phyloP scores from a whole-genome alignment of 768 basidiomycete species.

The Collybia sordida region DNA sequence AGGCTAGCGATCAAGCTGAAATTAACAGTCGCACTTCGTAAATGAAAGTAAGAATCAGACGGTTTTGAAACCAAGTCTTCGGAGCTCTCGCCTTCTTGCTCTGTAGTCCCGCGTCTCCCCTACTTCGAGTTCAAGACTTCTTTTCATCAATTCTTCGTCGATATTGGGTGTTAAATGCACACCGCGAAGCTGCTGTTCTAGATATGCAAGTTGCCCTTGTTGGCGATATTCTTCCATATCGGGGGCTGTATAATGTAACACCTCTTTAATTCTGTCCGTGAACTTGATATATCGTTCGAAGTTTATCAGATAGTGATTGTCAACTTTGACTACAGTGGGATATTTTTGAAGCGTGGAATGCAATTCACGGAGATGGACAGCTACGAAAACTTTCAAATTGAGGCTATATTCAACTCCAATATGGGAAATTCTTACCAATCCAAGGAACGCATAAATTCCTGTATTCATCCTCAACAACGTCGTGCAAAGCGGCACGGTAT shows the following conservation, averaged over 20 bases:
- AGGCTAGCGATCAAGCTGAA: too few species aligned
- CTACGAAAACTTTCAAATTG: constrained; percentile 16
- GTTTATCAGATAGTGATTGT: constrained; percentile 39
- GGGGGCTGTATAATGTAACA: constrained; percentile 30
- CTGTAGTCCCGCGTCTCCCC: constrained; percentile 23
- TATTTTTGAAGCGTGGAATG: constrained; percentile 28
- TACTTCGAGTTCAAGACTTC: constrained; percentile 29
- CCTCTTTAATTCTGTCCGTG: constrained; percentile 32
- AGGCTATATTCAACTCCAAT: background rate
- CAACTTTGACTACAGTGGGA: constrained; percentile 24
- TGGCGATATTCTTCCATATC: constrained; percentile 30
- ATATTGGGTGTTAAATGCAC: constrained; percentile 22
- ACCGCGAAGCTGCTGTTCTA: constrained; percentile 35
- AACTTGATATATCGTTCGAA: constrained; percentile 39
- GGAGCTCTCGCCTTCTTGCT: constrained; percentile 17
- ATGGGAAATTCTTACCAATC: constrained; percentile 28
- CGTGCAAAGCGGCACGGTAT: constrained; percentile 34
- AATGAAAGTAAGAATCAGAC: background rate
- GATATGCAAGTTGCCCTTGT: constrained; percentile 37
- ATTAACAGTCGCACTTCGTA: too few species aligned
- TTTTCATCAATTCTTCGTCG: constrained; percentile 32
- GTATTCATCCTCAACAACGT: constrained; percentile 18
- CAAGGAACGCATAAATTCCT: constrained; percentile 35
- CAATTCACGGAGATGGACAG: constrained; percentile 38
- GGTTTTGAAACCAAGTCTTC: constrained; percentile 21